Evolutionary conservation across 2,329 filamentous ascomycete species (phyloP).

Genomic region (Hirsutella minnesotensis): DNA sequence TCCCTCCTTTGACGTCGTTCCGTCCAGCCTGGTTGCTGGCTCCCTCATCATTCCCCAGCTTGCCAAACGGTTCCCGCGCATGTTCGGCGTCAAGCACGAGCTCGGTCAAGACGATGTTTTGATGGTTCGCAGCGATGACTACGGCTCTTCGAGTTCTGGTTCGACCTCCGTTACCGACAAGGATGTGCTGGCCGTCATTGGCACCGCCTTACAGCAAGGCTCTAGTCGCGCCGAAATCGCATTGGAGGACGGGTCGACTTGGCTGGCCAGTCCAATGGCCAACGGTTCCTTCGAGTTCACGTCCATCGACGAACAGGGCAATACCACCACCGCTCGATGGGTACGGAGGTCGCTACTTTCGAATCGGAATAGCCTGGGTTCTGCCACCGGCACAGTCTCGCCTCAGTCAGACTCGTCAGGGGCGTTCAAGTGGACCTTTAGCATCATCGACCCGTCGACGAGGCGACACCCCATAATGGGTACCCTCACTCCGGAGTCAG

Average conservation of each 20-base stretch:
- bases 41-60: conserved; percentile 46
- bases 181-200: conserved; percentile 56
- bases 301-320: conserved; percentile 44
- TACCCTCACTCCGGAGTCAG: conserved; percentile 46
- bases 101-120: conserved; percentile 60
- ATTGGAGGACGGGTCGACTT: conserved; percentile 49
- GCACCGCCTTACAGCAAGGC: conserved; percentile 36
- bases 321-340: conserved; percentile 55
- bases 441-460: conserved; percentile 57
- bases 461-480: conserved; percentile 67
- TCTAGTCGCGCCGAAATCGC: conserved; percentile 53
- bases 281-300: conserved; percentile 57
- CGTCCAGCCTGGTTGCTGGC: conserved; percentile 47
- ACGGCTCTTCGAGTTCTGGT: conserved; percentile 24
- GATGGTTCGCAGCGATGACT: conserved; percentile 59
- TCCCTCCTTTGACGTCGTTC: conserved; percentile 63
- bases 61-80: conserved; percentile 47
- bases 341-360: conserved; percentile 33
- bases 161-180: conserved; percentile 32
- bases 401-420: conserved; percentile 13
- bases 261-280: conserved; percentile 38
- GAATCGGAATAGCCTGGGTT: conserved; percentile 6
- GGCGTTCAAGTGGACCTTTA: conserved; percentile 60
- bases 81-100: conserved; percentile 51
- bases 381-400: conserved; percentile 9